phyloP scores from a whole-genome alignment of 1,284 basidiomycete genomes.

The Caloboletus firmus region DNA sequence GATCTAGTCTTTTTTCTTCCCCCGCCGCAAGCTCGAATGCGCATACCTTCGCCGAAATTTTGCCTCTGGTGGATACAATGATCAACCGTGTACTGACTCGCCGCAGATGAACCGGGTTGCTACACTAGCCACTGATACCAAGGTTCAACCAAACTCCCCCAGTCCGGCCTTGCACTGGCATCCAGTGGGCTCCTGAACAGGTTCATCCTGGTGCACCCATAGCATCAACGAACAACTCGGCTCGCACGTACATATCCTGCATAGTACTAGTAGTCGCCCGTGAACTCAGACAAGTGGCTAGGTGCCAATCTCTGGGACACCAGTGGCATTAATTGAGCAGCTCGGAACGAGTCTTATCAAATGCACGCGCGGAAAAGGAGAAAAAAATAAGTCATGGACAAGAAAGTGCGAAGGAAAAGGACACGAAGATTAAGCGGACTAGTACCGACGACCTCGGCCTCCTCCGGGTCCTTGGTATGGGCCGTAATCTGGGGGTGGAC shows the following conservation, averaged over 20 bases:
- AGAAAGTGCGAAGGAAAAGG: conserved; percentile 7
- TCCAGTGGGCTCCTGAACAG: neutral
- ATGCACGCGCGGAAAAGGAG: conserved; percentile 7
- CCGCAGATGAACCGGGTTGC: neutral
- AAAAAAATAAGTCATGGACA: conserved; percentile 26
- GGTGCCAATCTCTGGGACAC: neutral
- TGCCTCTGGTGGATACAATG: neutral
- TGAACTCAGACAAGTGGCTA: neutral
- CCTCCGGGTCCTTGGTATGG: conserved; percentile 64
- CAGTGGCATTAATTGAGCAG: conserved; percentile 3
- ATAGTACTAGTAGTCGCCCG: neutral
- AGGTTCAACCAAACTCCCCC: neutral
- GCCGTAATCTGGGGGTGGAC: conserved; percentile 69
- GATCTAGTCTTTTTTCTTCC: neutral
- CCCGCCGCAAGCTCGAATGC: neutral
- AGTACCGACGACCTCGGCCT: conserved; percentile 39
- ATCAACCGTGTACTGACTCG: neutral
- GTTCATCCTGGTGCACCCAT: neutral
- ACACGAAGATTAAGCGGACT: conserved; percentile 2
- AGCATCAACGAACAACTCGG: neutral
- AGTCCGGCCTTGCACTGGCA: neutral
- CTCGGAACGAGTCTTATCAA: neutral
- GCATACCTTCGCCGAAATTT: neutral
- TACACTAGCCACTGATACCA: neutral
- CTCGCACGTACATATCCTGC: neutral